Conservation (phyloP, 495 filamentous ascomycete genomes). For the Aspergillus egyptiacus region DNA sequence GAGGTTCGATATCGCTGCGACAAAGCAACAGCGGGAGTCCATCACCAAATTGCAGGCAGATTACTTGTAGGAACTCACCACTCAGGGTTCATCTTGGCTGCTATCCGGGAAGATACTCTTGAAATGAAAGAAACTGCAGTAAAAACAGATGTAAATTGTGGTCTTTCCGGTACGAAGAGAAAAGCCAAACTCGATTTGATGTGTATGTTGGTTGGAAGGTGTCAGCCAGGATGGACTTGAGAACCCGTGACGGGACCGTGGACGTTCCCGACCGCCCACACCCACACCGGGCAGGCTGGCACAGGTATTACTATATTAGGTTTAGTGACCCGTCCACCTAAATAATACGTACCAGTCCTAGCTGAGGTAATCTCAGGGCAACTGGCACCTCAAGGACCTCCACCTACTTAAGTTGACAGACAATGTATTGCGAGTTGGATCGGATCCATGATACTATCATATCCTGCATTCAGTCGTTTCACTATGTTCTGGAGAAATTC, state of each 20-base stretch:
- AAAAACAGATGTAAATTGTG: not conserved
- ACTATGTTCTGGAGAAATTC: too few relatives aligned
- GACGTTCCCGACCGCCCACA: too few relatives aligned
- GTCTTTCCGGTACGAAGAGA: not conserved
- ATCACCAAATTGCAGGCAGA: slow-evolving; percentile 12
- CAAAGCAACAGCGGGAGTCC: not conserved
- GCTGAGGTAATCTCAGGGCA: too few relatives aligned
- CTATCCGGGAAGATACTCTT: slow-evolving; percentile 1
- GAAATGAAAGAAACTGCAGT: not conserved
- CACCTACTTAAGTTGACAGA: too few relatives aligned
- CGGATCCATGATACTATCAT: too few relatives aligned
- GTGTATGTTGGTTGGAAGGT: slow-evolving; percentile 14
- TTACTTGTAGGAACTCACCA: slow-evolving; percentile 59
- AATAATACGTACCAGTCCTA: too few relatives aligned
- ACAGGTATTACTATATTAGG: slow-evolving; percentile 14
- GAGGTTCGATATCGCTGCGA: not conserved
- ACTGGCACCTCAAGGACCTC: too few relatives aligned
- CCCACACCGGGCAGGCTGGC: too few relatives aligned
- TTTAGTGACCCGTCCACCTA: slow-evolving; percentile 15
- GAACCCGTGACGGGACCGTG: too few relatives aligned
- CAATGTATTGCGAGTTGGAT: too few relatives aligned
- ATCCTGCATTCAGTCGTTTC: too few relatives aligned
- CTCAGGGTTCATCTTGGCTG: slow-evolving; percentile 84
- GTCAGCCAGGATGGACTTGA: slow-evolving; percentile 19
- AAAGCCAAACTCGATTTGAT: slow-evolving; percentile 6